These are phyloP conservation scores for Ophiosphaerella korrae DNA, from an alignment of 2,329 filamentous ascomycete genomes.

Conservation along the genomic window DNA sequence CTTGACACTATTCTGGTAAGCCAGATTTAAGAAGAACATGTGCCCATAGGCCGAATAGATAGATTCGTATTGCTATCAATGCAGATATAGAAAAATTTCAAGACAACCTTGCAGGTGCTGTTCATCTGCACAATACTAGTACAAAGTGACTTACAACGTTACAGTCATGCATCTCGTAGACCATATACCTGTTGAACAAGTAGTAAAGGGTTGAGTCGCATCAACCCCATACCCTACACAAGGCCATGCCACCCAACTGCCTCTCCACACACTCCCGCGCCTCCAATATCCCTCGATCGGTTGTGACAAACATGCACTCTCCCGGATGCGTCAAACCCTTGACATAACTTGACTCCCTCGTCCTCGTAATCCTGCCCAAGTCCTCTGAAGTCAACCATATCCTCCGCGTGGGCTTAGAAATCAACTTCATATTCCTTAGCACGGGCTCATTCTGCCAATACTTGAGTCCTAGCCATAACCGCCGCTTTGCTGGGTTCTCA, in stretches of 20 bases:
- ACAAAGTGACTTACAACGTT: conserved; percentile 20
- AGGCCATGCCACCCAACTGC: conserved; percentile 77
- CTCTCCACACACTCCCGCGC: conserved; percentile 79
- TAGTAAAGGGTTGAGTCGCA: background rate
- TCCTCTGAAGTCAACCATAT: conserved; percentile 69
- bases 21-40: no score
- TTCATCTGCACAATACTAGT: conserved; percentile 8
- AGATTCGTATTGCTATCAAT: no score
- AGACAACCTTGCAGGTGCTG: no score
- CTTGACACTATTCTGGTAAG: no score
- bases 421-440: conserved; percentile 66
- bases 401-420: conserved; percentile 76
- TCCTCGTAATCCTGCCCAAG: conserved; percentile 69
- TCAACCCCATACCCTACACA: conserved; percentile 67
- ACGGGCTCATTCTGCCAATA: conserved; percentile 87
- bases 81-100: no score
- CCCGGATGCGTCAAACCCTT: conserved; percentile 75
- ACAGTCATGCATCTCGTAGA: conserved; percentile 6
- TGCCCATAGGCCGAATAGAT: no score
- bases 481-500: conserved; percentile 71
- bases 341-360: conserved; percentile 68
- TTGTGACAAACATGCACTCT: conserved; percentile 81
- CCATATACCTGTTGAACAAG: background rate
- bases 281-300: conserved; percentile 79
- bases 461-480: conserved; percentile 89